Conservation (phyloP, 139 green algal genomes). For the Tetratostichococcus sp. region DNA sequence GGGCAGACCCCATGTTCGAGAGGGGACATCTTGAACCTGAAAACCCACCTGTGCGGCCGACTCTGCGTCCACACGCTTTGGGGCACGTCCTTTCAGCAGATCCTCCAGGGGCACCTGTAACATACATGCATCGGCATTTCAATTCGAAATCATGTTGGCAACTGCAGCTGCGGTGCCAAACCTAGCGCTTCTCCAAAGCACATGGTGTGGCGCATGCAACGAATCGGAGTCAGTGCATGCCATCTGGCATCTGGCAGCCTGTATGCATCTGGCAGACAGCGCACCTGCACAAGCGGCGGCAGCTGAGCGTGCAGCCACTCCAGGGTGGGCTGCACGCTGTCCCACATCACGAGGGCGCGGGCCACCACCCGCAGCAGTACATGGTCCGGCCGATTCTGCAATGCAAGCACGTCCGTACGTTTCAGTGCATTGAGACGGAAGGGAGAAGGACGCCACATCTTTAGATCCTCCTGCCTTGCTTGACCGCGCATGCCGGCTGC, state of each 20-base stretch:
- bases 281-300: conserved; percentile 50
- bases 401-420: not conserved
- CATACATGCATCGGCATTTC: too few relatives aligned
- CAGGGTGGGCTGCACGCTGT: conserved; percentile 49
- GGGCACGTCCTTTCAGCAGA: not conserved
- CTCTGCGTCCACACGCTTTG: not conserved
- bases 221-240: too few relatives aligned
- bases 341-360: conserved; percentile 82
- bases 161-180: not conserved
- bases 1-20: too few relatives aligned
- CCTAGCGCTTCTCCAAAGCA: too few relatives aligned
- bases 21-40: too few relatives aligned
- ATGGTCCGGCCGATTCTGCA: conserved; percentile 71
- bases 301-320: conserved; percentile 71
- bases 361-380: conserved; percentile 84
- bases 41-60: not conserved
- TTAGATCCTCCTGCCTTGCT: too few relatives aligned
- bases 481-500: too few relatives aligned
- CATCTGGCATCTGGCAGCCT: too few relatives aligned
- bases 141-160: too few relatives aligned
- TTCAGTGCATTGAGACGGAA: not conserved
- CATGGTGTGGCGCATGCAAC: too few relatives aligned
- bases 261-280: not conserved
- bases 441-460: too few relatives aligned
- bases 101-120: not conserved